Base-by-base conservation (phyloP, 441 rosid species). In the Euphorbia celastroides region DNA sequence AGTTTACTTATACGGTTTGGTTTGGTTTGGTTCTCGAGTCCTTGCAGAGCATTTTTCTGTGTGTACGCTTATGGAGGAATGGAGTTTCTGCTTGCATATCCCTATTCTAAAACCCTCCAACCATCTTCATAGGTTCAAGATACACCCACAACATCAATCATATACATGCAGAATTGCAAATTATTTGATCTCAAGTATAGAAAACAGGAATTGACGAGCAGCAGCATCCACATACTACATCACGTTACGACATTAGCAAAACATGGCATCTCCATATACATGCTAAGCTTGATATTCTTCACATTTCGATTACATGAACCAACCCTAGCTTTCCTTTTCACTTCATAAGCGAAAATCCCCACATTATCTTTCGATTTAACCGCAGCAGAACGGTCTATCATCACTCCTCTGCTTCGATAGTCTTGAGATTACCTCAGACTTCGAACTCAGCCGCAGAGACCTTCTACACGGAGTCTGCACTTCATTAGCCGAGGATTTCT, bases 401-500 rank as follows among this genome's bases (percentile, higher is more conserved):
- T 68, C 55, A 20, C 25, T 66, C n/a, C 7, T 55, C 44, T 59
- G 58, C 55, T 60, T 70, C 20, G 69, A 76, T 60, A 76, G 61
- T 69, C 88, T 79, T 9, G 81, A 7, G 67, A 17, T 62, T 5
- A 57, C 38, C 55, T 16, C 36, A 5, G 16, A 25, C 68, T 23
- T 61, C 5, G 50, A 11, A 14, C 36, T 67, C 57, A 69, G 65
- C 28, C 76, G 70, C 0, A 75, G 44, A 63, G 80, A 79, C 70
- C 67, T 78, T 64, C 78, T 63, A 38, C 54, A 77, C 59, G 65
- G 75, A 68, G 17, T 25, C 58, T 8, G 44, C 7, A 63, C 51
- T 65, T 44, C 69, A 31, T 7, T 69, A 58, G 51, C 54, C 13
- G 48, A 6, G 42, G 51, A 8, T 56, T 68, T 72, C 60, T 12